Percentiles rank a stretch among this genome's conserved stretches.
Evolutionary conservation across 257 asterid species (phyloP).

Genomic region (Fraxinus excelsior): DNA sequence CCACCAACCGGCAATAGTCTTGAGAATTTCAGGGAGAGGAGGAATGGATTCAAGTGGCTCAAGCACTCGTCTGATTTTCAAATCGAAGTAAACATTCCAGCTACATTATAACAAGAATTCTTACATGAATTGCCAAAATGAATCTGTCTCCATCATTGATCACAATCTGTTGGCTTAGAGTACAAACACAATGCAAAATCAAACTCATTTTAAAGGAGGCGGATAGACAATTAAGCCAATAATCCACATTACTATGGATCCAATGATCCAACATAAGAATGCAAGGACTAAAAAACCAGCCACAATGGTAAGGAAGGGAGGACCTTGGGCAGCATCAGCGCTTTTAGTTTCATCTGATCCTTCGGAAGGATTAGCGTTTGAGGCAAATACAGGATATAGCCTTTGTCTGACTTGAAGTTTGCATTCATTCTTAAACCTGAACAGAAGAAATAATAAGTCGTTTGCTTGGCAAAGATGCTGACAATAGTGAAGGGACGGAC

Average conservation of each 20-base stretch:
- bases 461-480: neutral
- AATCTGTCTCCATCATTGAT: neutral
- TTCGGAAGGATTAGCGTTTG: constrained; percentile 45
- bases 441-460: constrained; percentile 14
- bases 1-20: neutral
- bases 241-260: constrained; percentile 58
- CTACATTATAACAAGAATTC: neutral
- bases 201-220: constrained; percentile 36
- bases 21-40: too few relatives aligned
- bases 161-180: neutral
- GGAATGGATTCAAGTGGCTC: too few relatives aligned
- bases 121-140: constrained; percentile 7
- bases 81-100: neutral
- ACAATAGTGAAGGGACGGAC: neutral
- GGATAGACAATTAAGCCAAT: constrained; percentile 49
- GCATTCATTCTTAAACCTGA: constrained; percentile 43
- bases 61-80: neutral
- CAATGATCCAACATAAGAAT: constrained; percentile 46
- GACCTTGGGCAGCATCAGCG: constrained; percentile 40
- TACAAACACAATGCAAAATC: constrained; percentile 1
- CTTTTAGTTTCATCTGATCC: constrained; percentile 36
- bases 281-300: constrained; percentile 66
- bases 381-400: constrained; percentile 39
- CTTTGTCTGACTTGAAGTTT: constrained; percentile 31
- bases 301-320: constrained; percentile 76